Percentiles rank a stretch among this genome's conserved stretches.
These are phyloP conservation scores for Biscogniauxia mediterranea DNA, from an alignment of 2,329 filamentous ascomycete species.

Conservation along the genomic window DNA sequence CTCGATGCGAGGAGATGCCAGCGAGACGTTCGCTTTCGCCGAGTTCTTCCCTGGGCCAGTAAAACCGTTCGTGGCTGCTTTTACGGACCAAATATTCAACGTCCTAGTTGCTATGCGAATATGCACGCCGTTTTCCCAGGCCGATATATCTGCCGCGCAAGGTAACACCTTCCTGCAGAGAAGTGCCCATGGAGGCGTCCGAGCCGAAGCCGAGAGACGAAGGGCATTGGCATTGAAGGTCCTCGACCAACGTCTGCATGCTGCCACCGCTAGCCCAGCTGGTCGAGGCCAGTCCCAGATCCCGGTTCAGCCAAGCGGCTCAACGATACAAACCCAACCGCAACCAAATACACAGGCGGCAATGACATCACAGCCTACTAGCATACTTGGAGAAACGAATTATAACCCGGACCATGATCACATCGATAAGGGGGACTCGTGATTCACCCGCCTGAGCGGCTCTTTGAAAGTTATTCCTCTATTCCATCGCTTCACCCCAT, in stretches of 20 bases:
- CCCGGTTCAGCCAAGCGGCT: conserved; percentile 49
- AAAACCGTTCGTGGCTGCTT: conserved; percentile 71
- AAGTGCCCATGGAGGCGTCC: conserved; percentile 64
- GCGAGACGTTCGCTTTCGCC: conserved; percentile 93
- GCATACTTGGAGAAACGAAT: conserved; percentile 66
- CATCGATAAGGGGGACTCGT: conserved; percentile 33
- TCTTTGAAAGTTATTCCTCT: not conserved
- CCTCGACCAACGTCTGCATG: conserved; percentile 85
- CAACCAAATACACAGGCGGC: conserved; percentile 54
- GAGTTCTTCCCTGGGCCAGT: conserved; percentile 89
- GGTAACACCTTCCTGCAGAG: conserved; percentile 60
- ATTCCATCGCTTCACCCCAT: not conserved
- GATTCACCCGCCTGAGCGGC: not conserved
- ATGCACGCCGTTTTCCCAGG: conserved; percentile 81
- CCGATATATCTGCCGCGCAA: conserved; percentile 73
- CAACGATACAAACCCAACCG: conserved; percentile 57
- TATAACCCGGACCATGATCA: conserved; percentile 64
- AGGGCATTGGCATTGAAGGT: conserved; percentile 87
- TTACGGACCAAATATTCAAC: conserved; percentile 74
- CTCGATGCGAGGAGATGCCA: conserved; percentile 81
- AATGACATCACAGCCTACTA: conserved; percentile 54
- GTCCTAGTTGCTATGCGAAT: conserved; percentile 72
- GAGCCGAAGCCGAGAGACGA: conserved; percentile 88
- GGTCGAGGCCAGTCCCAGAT: conserved; percentile 38
- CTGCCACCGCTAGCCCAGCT: conserved; percentile 62